Conservation (phyloP, 768 basidiomycete species). For the Pleurotus ostreatus region DNA sequence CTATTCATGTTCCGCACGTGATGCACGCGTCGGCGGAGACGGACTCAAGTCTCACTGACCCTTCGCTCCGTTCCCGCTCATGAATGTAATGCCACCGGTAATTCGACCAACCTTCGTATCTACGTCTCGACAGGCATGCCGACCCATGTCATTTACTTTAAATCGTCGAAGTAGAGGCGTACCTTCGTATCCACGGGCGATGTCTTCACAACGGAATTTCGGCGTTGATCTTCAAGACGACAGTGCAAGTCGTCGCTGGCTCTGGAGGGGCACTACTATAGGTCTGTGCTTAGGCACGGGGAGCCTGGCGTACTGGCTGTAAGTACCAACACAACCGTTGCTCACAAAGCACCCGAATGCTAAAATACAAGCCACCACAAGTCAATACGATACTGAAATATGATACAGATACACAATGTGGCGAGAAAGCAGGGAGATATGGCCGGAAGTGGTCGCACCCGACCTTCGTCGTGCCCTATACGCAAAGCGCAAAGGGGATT, state of each 20-base stretch:
- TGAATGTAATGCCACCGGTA: too few relatives aligned
- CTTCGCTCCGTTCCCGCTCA: too few relatives aligned
- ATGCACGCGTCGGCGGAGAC: too few relatives aligned
- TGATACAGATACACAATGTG: background rate
- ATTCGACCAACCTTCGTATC: too few relatives aligned
- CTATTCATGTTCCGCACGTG: too few relatives aligned
- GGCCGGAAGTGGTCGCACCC: conserved; percentile 59
- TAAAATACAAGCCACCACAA: background rate
- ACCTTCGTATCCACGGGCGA: too few relatives aligned
- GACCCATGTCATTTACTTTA: too few relatives aligned
- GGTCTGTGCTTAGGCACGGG: background rate
- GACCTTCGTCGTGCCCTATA: conserved; percentile 65
- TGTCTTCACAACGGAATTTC: too few relatives aligned
- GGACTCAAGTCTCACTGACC: too few relatives aligned
- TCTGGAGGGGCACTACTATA: background rate
- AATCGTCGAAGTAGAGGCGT: too few relatives aligned
- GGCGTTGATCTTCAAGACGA: too few relatives aligned
- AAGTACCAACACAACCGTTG: background rate
- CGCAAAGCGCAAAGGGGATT: conserved; percentile 56
- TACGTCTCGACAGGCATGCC: too few relatives aligned
- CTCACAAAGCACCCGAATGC: background rate
- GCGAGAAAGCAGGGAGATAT: conserved; percentile 28
- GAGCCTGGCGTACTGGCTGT: background rate
- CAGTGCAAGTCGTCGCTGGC: background rate
- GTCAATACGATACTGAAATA: background rate